phyloP scores from a whole-genome alignment of 257 asterid species.

The Leonotis leonurus region DNA sequence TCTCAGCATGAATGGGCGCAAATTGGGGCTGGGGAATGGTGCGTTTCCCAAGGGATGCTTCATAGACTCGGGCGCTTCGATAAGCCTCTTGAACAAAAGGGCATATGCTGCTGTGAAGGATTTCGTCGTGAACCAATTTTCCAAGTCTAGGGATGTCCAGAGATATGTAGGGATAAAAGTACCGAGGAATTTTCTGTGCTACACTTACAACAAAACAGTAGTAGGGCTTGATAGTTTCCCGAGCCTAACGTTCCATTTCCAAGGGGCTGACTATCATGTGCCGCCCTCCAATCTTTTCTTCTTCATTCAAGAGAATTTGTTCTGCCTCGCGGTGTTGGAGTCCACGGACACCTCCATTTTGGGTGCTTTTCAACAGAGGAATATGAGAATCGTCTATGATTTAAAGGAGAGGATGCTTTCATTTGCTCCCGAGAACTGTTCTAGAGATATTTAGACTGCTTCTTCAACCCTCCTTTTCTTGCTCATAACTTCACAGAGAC shows the following conservation, averaged over 20 bases:
- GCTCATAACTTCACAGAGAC: no score
- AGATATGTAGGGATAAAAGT: not conserved
- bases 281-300: not conserved
- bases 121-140: not conserved
- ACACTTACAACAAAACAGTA: not conserved
- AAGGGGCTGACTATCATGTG: not conserved
- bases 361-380: constrained; percentile 8
- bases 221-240: not conserved
- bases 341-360: not conserved
- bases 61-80: not conserved
- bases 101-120: not conserved
- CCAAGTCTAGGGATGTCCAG: not conserved
- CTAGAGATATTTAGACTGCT: not conserved
- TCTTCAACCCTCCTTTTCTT: not conserved
- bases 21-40: not conserved
- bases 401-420: not conserved
- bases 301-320: not conserved
- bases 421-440: not conserved
- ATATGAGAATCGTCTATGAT: not conserved
- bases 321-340: not conserved
- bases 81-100: not conserved
- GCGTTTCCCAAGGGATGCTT: not conserved
- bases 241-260: not conserved
- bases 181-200: not conserved
- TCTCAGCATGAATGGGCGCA: not conserved